These are phyloP conservation scores for Monosporascus sp. DNA, from an alignment of 2,329 filamentous ascomycete species.

Conservation along the genomic window DNA sequence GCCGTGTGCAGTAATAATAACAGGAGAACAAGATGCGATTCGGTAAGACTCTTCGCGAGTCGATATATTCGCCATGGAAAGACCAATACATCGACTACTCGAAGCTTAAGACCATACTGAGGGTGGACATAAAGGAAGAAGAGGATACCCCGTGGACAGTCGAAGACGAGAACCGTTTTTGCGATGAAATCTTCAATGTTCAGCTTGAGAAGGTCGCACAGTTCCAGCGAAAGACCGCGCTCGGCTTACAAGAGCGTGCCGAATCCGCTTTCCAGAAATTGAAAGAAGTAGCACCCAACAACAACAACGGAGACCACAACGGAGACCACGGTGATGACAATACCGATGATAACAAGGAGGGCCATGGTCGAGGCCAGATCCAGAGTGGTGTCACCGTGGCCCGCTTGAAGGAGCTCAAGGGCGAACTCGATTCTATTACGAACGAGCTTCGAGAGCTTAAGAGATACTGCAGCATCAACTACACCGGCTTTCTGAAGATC, in stretches of 20 bases:
- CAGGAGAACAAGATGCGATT: constrained; percentile 67
- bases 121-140: constrained; percentile 62
- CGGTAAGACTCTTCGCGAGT: constrained; percentile 77
- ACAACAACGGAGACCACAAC: constrained; percentile 51
- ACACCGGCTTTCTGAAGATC: constrained; percentile 95
- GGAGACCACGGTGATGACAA: neutral
- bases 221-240: constrained; percentile 80
- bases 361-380: constrained; percentile 18
- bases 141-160: constrained; percentile 78
- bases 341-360: neutral
- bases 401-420: constrained; percentile 64
- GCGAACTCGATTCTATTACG: constrained; percentile 80
- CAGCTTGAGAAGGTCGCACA: constrained; percentile 91
- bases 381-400: constrained; percentile 44
- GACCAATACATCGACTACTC: constrained; percentile 93
- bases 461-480: constrained; percentile 94
- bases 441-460: constrained; percentile 90
- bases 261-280: constrained; percentile 63
- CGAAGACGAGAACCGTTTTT: constrained; percentile 88
- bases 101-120: constrained; percentile 84
- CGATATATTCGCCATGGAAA: constrained; percentile 82
- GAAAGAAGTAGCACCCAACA: constrained; percentile 70
- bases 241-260: constrained; percentile 46
- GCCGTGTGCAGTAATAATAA: too few species aligned
- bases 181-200: constrained; percentile 89